Base-by-base conservation (phyloP, 768 basidiomycete species). In the Paxillus rubicundulus region DNA sequence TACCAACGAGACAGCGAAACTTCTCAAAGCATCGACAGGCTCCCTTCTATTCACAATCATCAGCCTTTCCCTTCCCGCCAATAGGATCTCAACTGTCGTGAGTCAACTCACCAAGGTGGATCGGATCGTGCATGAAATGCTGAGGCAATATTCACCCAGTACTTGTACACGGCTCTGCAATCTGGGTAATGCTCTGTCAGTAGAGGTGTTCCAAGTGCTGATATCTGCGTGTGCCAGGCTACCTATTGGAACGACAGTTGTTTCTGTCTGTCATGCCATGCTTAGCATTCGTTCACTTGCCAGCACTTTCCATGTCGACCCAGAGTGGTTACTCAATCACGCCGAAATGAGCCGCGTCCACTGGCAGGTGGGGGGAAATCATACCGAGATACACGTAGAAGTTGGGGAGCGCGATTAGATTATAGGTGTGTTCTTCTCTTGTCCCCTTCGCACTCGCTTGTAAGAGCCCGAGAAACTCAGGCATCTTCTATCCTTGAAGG, bases 271-370 rank as follows among this genome's bases (percentile, higher is more conserved):
- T 13, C 66, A 67, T 8, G 61, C 72, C 21, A 68, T 72, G 63
- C 64, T 73, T 34, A 67, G 65, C 58, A 71, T 73, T 49, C 67
- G 69, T 45, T 75, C 74, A 10, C 64, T 75, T 9, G 70, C 76
- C 14, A 66, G 65, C 17, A 49, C 65, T 20, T 63, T 75, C 12
- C 71, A 72, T 32, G 69, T 75, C 16, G 70, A 73, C 42, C 67
- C 71, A 9, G 67, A 70, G 9, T 74, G 71, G 73, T 63, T 76
- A 5, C 62, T 77, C 20, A 76, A 66, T 56, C 69, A 72, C 54
- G 67, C 70, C 10, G 74, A 78, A 62, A 70, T 76, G n/a, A 71
- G 68, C 45, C 72, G 76, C 13, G 69, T 76, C 1, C 64, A 56
- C 2, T 73, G 71, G 71, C 66, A 62, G 28, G 55, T 45, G 18